Evolutionary conservation across 345 rosid genomes (phyloP), one percentile per base, ranked within the genome.

Genomic region (Anacardium occidentale): DNA sequence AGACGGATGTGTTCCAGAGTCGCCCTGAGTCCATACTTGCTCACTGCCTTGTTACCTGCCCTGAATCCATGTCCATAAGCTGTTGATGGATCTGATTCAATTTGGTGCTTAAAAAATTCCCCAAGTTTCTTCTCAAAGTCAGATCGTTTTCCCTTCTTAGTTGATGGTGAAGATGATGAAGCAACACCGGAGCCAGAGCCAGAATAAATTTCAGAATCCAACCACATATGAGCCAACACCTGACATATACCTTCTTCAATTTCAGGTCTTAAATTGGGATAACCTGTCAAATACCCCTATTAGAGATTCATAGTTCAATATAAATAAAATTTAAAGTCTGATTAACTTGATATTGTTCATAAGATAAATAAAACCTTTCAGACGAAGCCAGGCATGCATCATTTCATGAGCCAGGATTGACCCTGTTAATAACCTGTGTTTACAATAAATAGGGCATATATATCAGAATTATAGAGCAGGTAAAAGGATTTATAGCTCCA

Each of bases 331-430:
- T 32, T 21, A 29, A 3, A 11, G 13, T 52, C 66, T 13, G 20
- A 40, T 48, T 65, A 64, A 72, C 24, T 17, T 42, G 20, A 18
- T 40, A 32, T 37, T n/a, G 48, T n/a, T 63, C 11, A 32, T 17
- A 47, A 37, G 45, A 56, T 26, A 58, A 44, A 60, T 37, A 68
- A 62, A 25, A 95, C 99, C 99, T 76, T 93, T 85, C 24, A 96
- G 93, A 68, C 98, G 88, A 81, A 96, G 99, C 98, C 98, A 93
- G 0, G 99, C 99, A 10, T 96, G 99, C 99, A 96, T 96, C 97
- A 96, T 88, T 81, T 96, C 99, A 77, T 96, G 99, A 78, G 97
- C 98, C 22, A 96, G 88, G 76, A 96, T 96, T 25, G 99, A 90
- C 17, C 99, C 99, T 10, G 99, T 93, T 83, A 96, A 76, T 84